Conservation (phyloP, 352 stramenopile species). For the Peronospora belbahrii region DNA sequence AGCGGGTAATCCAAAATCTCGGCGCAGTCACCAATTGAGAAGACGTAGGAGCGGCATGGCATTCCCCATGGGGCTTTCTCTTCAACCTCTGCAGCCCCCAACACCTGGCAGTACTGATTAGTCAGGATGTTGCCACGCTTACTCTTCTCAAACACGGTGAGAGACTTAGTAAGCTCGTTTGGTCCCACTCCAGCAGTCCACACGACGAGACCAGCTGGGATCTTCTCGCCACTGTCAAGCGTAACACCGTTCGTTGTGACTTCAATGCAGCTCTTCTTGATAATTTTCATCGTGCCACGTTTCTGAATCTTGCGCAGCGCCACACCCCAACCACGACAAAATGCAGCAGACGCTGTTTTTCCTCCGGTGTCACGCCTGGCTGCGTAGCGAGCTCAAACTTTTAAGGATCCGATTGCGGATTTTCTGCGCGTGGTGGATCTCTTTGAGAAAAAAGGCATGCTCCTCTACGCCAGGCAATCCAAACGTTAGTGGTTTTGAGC, state of each 20-base stretch:
- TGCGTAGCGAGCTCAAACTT: conserved; percentile 94
- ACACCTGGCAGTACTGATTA: conserved; percentile 78
- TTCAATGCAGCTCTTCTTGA: conserved; percentile 74
- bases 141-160: conserved; percentile 67
- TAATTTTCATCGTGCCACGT: conserved; percentile 69
- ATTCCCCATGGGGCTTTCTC: conserved; percentile 49
- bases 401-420: conserved; percentile 70
- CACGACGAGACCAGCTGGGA: conserved; percentile 58
- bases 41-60: conserved; percentile 80
- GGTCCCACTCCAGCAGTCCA: conserved; percentile 74
- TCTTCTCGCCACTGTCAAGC: conserved; percentile 46
- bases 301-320: conserved; percentile 72
- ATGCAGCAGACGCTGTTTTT: conserved; percentile 88
- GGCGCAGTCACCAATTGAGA: conserved; percentile 93
- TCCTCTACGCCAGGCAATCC: conserved; percentile 84
- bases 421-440: conserved; percentile 90
- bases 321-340: conserved; percentile 96
- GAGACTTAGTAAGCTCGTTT: conserved; percentile 71
- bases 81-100: conserved; percentile 54
- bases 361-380: conserved; percentile 68
- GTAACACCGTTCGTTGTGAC: conserved; percentile 58
- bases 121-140: conserved; percentile 76
- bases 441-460: conserved; percentile 96
- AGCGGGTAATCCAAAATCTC: conserved; percentile 81
- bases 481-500: conserved; percentile 94